Percentiles rank a stretch among this genome's conserved stretches.
phyloP scores from a whole-genome alignment of 176 grass and related monocot genomes.

The Lolium perenne region DNA sequence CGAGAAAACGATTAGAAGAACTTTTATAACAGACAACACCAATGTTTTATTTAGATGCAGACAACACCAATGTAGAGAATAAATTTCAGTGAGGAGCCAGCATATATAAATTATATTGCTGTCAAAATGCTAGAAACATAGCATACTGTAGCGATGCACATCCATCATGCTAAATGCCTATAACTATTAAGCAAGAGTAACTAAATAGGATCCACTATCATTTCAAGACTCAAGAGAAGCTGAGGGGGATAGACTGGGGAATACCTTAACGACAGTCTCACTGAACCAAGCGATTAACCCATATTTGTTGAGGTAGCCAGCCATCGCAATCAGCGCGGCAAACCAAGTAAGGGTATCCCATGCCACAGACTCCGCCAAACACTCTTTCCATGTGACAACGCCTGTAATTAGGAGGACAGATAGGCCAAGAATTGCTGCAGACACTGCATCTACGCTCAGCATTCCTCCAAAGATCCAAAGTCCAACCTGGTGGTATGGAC shows the following conservation, averaged over 20 bases:
- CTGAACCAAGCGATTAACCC: slow-evolving; percentile 98
- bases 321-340: slow-evolving; percentile 98
- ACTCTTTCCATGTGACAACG: slow-evolving; percentile 99
- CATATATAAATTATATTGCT: not conserved
- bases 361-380: slow-evolving; percentile 89
- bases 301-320: slow-evolving; percentile 97
- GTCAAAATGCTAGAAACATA: not conserved
- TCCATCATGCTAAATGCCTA: slow-evolving; percentile 9
- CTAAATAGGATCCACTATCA: not conserved
- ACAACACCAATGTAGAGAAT: not conserved
- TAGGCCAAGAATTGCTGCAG: slow-evolving; percentile 93
- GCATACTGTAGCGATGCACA: not conserved
- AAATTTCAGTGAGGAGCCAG: not conserved
- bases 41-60: not conserved
- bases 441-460: slow-evolving; percentile 86
- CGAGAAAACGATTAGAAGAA: not conserved
- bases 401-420: slow-evolving; percentile 84
- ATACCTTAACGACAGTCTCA: slow-evolving; percentile 97
- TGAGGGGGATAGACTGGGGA: not conserved
- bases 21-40: not conserved
- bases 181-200: not conserved
- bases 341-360: slow-evolving; percentile 99
- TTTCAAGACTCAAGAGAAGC: slow-evolving; percentile 27
- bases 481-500: slow-evolving; percentile 72
- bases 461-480: slow-evolving; percentile 93